These are phyloP conservation scores for Metschnikowia gelsemii DNA, from an alignment of 805 yeast genomes.

Conservation along the genomic window DNA sequence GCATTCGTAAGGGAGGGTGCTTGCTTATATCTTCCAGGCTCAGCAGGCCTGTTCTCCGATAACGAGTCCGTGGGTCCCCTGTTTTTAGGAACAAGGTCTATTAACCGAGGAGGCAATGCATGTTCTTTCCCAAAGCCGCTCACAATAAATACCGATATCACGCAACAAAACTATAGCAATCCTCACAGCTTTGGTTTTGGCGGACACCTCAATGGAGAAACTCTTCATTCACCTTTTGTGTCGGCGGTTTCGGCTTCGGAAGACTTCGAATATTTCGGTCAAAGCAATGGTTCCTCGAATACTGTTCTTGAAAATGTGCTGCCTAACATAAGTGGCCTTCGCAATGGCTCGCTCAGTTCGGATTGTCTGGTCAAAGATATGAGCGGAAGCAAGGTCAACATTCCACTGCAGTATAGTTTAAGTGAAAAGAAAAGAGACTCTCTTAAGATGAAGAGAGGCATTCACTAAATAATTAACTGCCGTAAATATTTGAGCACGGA, in stretches of 20 bases:
- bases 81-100: constrained; percentile 15
- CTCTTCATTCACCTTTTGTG: constrained; percentile 44
- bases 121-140: constrained; percentile 34
- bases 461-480: constrained; percentile 25
- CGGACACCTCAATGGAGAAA: constrained; percentile 11
- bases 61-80: constrained; percentile 31
- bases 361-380: constrained; percentile 17
- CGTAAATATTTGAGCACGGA: not conserved
- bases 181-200: constrained; percentile 7
- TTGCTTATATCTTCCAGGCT: constrained; percentile 5
- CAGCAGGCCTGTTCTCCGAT: constrained; percentile 21
- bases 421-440: constrained; percentile 48
- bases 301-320: constrained; percentile 11
- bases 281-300: constrained; percentile 14
- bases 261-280: constrained; percentile 32
- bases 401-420: constrained; percentile 35
- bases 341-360: constrained; percentile 12
- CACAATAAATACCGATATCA: constrained; percentile 38
- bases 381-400: constrained; percentile 23
- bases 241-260: constrained; percentile 39
- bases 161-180: constrained; percentile 1
- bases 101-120: constrained; percentile 21
- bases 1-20: constrained; percentile 2
- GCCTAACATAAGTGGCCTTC: constrained; percentile 17
- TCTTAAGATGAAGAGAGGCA: constrained; percentile 45